Percentiles rank a stretch among this genome's conserved stretches.
Conservation (phyloP, 495 filamentous ascomycete species). For the Lindgomyces ingoldianus region DNA sequence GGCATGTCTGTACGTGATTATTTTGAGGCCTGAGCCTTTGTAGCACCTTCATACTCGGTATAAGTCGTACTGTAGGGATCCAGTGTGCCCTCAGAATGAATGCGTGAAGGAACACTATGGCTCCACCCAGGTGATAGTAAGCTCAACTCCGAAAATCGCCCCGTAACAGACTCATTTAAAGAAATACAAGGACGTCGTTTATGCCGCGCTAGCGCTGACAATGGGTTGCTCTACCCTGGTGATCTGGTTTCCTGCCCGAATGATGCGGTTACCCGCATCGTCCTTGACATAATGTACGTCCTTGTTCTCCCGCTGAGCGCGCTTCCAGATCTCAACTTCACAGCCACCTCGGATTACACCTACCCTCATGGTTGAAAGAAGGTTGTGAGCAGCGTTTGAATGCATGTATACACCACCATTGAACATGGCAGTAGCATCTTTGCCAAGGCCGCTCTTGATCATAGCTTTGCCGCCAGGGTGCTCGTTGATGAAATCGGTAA, state of each 20-base stretch:
- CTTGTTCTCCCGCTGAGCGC: slow-evolving; percentile 85
- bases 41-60: slow-evolving; percentile 10
- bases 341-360: slow-evolving; percentile 95
- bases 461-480: slow-evolving; percentile 97
- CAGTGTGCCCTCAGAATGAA: slow-evolving; percentile 14
- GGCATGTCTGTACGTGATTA: neutral
- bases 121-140: slow-evolving; percentile 6
- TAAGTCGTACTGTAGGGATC: slow-evolving; percentile 8
- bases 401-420: slow-evolving; percentile 99
- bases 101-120: slow-evolving; percentile 7
- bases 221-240: slow-evolving; percentile 79
- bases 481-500: slow-evolving; percentile 91
- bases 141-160: slow-evolving; percentile 8
- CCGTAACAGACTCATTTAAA: neutral
- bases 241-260: slow-evolving; percentile 86
- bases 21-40: neutral
- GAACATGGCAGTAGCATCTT: slow-evolving; percentile 98
- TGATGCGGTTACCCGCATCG: slow-evolving; percentile 74
- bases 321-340: slow-evolving; percentile 99
- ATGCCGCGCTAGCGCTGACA: slow-evolving; percentile 73
- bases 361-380: slow-evolving; percentile 93
- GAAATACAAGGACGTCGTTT: neutral
- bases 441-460: slow-evolving; percentile 89
- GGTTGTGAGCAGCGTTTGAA: slow-evolving; percentile 96
- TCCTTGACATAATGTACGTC: slow-evolving; percentile 79